These are phyloP conservation scores for Cystobasidium sp. DNA, from an alignment of 1,284 basidiomycete genomes.

Conservation along the genomic window DNA sequence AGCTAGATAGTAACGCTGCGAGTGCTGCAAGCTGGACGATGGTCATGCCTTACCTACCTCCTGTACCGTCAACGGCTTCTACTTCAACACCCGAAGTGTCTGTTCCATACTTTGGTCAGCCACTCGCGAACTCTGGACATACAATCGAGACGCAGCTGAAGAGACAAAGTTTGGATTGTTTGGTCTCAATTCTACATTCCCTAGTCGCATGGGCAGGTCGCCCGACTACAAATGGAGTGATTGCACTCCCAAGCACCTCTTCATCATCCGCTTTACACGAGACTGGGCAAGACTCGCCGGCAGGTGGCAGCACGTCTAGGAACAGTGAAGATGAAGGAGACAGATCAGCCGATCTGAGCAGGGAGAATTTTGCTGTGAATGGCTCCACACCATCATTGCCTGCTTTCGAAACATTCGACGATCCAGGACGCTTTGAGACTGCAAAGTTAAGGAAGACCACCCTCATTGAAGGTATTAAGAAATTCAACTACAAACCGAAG, in stretches of 20 bases:
- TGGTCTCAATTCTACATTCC: conserved; percentile 82
- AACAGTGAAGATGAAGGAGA: conserved; percentile 40
- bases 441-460: conserved; percentile 98
- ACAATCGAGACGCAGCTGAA: conserved; percentile 81
- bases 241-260: conserved; percentile 15
- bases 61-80: conserved; percentile 21
- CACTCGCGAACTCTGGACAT: conserved; percentile 63
- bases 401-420: conserved; percentile 64
- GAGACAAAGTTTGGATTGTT: conserved; percentile 84
- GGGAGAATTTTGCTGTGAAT: conserved; percentile 3
- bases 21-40: conserved; percentile 34
- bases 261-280: conserved; percentile 41
- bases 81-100: conserved; percentile 46
- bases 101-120: conserved; percentile 54
- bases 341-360: conserved; percentile 22
- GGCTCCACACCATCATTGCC: conserved; percentile 12
- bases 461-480: conserved; percentile 90
- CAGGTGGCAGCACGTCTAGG: conserved; percentile 41
- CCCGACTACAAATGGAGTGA: conserved; percentile 49
- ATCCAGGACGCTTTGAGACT: conserved; percentile 90
- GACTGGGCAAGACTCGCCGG: conserved; percentile 51
- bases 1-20: conserved; percentile 37
- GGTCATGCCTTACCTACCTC: conserved; percentile 34
- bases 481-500: conserved; percentile 99
- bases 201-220: conserved; percentile 78